Base-by-base conservation (phyloP, 768 basidiomycete species). In the Boletus pseudopeckii region DNA sequence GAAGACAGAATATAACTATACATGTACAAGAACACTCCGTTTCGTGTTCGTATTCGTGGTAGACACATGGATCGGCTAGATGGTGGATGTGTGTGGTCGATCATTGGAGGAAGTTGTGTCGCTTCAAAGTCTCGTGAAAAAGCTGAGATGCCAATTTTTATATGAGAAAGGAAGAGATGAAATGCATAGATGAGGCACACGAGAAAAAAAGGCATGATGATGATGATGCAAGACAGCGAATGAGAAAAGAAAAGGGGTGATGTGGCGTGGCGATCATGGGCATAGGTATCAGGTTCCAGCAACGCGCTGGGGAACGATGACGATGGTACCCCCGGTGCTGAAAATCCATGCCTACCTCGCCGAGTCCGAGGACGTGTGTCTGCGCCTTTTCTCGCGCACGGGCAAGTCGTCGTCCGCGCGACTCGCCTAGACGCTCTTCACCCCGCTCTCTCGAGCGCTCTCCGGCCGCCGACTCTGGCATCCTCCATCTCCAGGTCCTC, bases 401-500 rank as follows among this genome's bases (percentile, higher is more conserved):
- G 7, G 44, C 64, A 17, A 43, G 51, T 9, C 30, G 63, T 42
- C 64, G 61, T 32, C 64, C 64, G 18, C 63, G 58, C 17, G 39
- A 17, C 24, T 59, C 60, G 28, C 32, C 39, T 1, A n/a, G 4
- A 2, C 26, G 20, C 0, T 52, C 55, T 3, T 32, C 52, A 2
- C 40, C 34, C 13, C 20, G 14, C 2, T 50, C 50, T 46, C 45
- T 58, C 38, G 38, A 43, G 43, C 40, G 45, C 1, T 58, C 61
- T 24, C 38, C n/a, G 3, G 6, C 37, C 8, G 55, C 54, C 17
- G 48, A 48, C 7, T 8, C 39, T 48, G 8, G 17, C 40, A 10
- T 56, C 57, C 8, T 57, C 61, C 63, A 64, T 64, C 7, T 66
- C 63, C 30, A 66, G 18, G 34, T 64, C 64, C 4, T 59, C 48